Evolutionary conservation across 2,329 filamentous ascomycete genomes (phyloP).

Genomic region (Aureobasidium pullulans): DNA sequence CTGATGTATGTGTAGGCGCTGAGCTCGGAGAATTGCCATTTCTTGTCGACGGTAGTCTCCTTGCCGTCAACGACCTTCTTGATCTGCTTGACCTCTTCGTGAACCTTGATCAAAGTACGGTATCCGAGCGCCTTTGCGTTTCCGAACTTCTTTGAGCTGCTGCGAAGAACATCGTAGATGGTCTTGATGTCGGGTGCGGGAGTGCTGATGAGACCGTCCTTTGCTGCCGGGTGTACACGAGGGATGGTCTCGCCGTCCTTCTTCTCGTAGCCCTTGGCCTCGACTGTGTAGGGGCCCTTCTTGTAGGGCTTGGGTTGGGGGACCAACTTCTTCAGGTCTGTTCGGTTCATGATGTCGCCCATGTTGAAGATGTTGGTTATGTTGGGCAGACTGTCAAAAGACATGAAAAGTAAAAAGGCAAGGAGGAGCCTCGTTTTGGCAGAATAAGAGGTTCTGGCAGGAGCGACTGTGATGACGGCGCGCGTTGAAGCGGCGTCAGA

Average conservation of each 20-base stretch:
- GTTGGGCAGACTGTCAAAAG: conserved; percentile 15
- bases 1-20: conserved; percentile 68
- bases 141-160: conserved; percentile 53
- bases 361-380: conserved; percentile 18
- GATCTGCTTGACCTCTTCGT: conserved; percentile 80
- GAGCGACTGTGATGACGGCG: conserved; percentile 8
- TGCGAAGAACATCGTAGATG: conserved; percentile 69
- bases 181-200: conserved; percentile 66
- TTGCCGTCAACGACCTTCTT: conserved; percentile 81
- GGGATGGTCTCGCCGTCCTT: conserved; percentile 78
- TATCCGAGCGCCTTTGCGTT: conserved; percentile 52
- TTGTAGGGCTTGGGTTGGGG: conserved; percentile 46
- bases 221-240: conserved; percentile 63
- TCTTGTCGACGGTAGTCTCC: conserved; percentile 74
- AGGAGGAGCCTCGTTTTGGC: not conserved
- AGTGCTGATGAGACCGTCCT: conserved; percentile 59
- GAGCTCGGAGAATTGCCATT: conserved; percentile 86
- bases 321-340: conserved; percentile 40
- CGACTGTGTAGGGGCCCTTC: conserved; percentile 67
- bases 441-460: not conserved
- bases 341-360: conserved; percentile 28
- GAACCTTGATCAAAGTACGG: conserved; percentile 66
- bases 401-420: conserved; percentile 8
- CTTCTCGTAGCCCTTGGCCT: conserved; percentile 59
- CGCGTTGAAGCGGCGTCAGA: not conserved